These are phyloP conservation scores for Hemerocallis citrina DNA, from an alignment of 106 monocot species.

Conservation along the genomic window DNA sequence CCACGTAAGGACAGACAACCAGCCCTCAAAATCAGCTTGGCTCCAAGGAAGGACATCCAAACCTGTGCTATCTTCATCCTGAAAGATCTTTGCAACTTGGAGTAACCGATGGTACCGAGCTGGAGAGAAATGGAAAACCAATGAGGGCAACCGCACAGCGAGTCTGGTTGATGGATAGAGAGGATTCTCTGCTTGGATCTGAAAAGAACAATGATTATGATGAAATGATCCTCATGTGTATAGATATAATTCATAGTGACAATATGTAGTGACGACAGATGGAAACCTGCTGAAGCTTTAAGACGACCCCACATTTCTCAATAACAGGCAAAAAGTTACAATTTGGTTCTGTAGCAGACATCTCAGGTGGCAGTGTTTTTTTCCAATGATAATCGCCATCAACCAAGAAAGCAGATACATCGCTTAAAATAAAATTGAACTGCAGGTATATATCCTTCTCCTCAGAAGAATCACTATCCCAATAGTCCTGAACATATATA, in stretches of 20 bases:
- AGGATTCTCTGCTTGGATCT: slow-evolving; percentile 75
- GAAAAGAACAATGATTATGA: neutral
- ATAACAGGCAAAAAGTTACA: slow-evolving; percentile 62
- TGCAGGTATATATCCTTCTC: slow-evolving; percentile 71
- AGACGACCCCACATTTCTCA: slow-evolving; percentile 75
- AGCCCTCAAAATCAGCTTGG: slow-evolving; percentile 90
- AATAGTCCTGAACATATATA: slow-evolving; percentile 52
- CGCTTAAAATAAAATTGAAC: slow-evolving; percentile 84
- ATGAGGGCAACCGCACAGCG: slow-evolving; percentile 75
- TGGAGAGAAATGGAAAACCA: slow-evolving; percentile 93
- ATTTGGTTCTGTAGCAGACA: slow-evolving; percentile 3
- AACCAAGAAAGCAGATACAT: slow-evolving; percentile 94
- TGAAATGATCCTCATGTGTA: slow-evolving; percentile 3
- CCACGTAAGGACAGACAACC: slow-evolving; percentile 85
- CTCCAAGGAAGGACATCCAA: slow-evolving; percentile 48
- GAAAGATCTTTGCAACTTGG: slow-evolving; percentile 78
- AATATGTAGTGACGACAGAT: slow-evolving; percentile 1
- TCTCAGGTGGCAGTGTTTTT: slow-evolving; percentile 14
- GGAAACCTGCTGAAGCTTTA: slow-evolving; percentile 86
- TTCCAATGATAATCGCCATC: slow-evolving; percentile 94
- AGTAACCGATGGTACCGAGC: slow-evolving; percentile 92
- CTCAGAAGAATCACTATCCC: slow-evolving; percentile 40
- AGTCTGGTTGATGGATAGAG: slow-evolving; percentile 70
- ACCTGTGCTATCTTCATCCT: slow-evolving; percentile 29
- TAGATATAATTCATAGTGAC: neutral